Evolutionary conservation across 805 yeast species (phyloP).

Genomic region (Candida oleophila): DNA sequence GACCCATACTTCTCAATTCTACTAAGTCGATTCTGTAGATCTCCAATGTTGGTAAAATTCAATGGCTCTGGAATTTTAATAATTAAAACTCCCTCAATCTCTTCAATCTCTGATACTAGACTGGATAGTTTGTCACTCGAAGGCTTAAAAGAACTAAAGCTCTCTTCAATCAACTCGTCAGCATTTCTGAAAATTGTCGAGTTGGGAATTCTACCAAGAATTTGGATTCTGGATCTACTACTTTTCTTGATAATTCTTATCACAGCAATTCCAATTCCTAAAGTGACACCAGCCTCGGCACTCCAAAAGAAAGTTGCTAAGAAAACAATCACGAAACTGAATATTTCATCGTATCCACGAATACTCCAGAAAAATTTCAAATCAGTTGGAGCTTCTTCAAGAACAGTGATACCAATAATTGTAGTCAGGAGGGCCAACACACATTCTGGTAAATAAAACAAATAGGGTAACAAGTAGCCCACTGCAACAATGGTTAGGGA

Average conservation of each 20-base stretch:
- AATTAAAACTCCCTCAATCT: conserved; percentile 69
- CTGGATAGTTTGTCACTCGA: conserved; percentile 10
- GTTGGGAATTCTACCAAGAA: conserved; percentile 56
- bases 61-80: conserved; percentile 86
- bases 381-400: conserved; percentile 33
- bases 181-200: conserved; percentile 62
- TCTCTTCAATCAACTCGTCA: conserved; percentile 53
- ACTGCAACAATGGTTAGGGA: conserved; percentile 22
- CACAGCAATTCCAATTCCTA: conserved; percentile 36
- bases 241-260: conserved; percentile 61
- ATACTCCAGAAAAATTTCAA: conserved; percentile 31
- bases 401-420: conserved; percentile 52
- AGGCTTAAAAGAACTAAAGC: conserved; percentile 21
- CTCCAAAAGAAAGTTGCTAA: conserved; percentile 33
- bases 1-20: conserved; percentile 80
- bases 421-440: conserved; percentile 35
- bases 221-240: conserved; percentile 79
- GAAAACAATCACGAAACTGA: conserved; percentile 22
- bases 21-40: conserved; percentile 61
- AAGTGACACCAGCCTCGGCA: conserved; percentile 35
- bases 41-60: conserved; percentile 83
- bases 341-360: conserved; percentile 29
- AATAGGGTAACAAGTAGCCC: conserved; percentile 22
- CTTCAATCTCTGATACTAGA: conserved; percentile 35
- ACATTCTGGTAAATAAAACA: conserved; percentile 29